Evolutionary conservation across 2,329 filamentous ascomycete genomes (phyloP), one percentile per base, ranked within the genome.

Genomic region (Phaeosphaeriaceae sp.): DNA sequence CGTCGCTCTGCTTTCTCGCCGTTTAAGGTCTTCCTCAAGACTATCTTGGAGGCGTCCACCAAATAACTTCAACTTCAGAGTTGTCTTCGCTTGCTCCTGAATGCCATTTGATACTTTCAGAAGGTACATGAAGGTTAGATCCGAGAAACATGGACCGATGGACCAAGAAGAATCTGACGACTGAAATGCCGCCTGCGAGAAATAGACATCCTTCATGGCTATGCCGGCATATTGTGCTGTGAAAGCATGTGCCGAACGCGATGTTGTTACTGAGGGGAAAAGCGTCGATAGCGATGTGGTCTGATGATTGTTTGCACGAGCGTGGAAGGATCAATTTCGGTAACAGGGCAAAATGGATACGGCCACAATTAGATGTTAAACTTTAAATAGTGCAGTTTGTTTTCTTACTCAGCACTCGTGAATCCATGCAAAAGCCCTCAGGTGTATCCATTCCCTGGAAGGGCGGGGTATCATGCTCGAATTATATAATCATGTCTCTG

Each of bases 401-500:
- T 13, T 45, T 45, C 19, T n/a, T 45, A 7, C 9, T 47, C 4
- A 15, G 21, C 11, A 46, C 22, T 24, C 17, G 45, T 22, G 22
- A 22, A 17, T 5, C 7, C 17, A 22, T 13, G 22, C 22, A 24
- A 47, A 24, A 7, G 22, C 22, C 45, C 17, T 47, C 22, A n/a
- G 10, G 15, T 3, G 21, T 10, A 6, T 15, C 10, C 22, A 4
- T 25, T 4, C 2, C 17, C 22, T 46, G 21, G 3, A 11, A 27
- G 21, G 17, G 17, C 21, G 31, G 49, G 49, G 49, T 51, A 51
- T 51, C 51, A 53, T 33, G 21, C 48, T 58, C 48, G 20, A 21
- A 33, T 51, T 22, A 73, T 56, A 73, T 73, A 20, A 75, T 63
- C 65, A 76, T 73, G 1, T 71, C 65, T n/a, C 54, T 61, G 17